A percentile compares a stretch with the other conserved stretches of the same genome.
Conservation (phyloP, 2,329 filamentous ascomycete genomes). For the Zymoseptoria tritici region DNA sequence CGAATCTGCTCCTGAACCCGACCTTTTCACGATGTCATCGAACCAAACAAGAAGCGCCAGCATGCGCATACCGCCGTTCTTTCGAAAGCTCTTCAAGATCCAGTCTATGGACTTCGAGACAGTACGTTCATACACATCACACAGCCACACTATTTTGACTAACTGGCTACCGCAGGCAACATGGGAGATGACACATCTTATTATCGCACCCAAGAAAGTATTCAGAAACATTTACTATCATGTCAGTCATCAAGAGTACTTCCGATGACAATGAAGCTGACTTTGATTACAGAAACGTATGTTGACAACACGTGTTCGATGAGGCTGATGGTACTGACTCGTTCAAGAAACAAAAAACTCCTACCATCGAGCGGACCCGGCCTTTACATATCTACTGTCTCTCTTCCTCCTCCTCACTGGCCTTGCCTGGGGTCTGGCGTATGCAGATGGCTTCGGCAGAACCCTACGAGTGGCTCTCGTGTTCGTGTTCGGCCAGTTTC, state of each 20-base stretch:
- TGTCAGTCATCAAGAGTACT: slow-evolving; percentile 34
- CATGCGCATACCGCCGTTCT: slow-evolving; percentile 58
- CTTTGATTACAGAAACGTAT: neutral
- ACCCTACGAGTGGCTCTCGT: slow-evolving; percentile 40
- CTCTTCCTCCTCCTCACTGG: slow-evolving; percentile 52
- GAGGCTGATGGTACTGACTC: slow-evolving; percentile 10
- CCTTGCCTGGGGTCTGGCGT: slow-evolving; percentile 53
- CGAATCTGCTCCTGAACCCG: neutral
- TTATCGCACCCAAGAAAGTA: slow-evolving; percentile 63
- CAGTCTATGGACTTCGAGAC: slow-evolving; percentile 69
- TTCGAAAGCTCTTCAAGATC: slow-evolving; percentile 63
- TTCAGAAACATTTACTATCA: slow-evolving; percentile 66
- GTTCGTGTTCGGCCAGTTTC: slow-evolving; percentile 53
- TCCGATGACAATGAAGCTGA: neutral
- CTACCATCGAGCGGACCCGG: slow-evolving; percentile 62
- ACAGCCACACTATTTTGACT: neutral
- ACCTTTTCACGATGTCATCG: slow-evolving; percentile 14
- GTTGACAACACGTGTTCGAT: slow-evolving; percentile 1
- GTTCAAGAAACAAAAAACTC: slow-evolving; percentile 56
- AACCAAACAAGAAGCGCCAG: slow-evolving; percentile 37
- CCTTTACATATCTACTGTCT: slow-evolving; percentile 61
- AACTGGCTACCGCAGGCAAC: slow-evolving; percentile 39
- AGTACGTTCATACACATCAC: slow-evolving; percentile 20
- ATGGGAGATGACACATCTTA: slow-evolving; percentile 63
- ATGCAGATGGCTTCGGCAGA: slow-evolving; percentile 38